Conservation (phyloP, 495 filamentous ascomycete genomes). For the Ascodesmis nigricans region DNA sequence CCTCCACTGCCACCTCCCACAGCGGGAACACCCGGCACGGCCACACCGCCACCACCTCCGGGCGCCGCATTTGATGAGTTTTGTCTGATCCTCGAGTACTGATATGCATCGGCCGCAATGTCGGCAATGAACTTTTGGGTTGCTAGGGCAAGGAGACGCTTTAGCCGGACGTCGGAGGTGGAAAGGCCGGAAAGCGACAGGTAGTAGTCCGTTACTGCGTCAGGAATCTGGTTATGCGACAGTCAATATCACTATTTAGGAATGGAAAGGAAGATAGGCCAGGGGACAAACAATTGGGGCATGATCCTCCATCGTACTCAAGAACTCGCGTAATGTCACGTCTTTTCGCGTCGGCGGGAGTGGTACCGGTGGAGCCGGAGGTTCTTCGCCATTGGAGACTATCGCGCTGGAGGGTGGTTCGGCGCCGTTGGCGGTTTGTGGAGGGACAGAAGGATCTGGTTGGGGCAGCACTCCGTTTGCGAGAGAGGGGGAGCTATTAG, state of each 20-base stretch:
- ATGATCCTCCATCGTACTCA: constrained; percentile 94
- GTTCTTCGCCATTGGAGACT: too few relatives aligned
- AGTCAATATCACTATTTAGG: not conserved
- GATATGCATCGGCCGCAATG: constrained; percentile 90
- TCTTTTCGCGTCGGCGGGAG: constrained; percentile 36
- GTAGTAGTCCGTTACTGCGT: constrained; percentile 95
- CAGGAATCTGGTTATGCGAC: constrained; percentile 49
- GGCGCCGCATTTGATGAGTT: constrained; percentile 69
- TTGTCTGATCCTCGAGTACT: constrained; percentile 82
- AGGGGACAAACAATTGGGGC: constrained; percentile 61
- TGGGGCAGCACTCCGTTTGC: too few relatives aligned
- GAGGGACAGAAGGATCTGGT: too few relatives aligned
- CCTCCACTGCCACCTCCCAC: constrained; percentile 30
- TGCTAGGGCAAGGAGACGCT: constrained; percentile 79
- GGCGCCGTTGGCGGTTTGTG: too few relatives aligned
- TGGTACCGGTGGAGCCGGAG: too few relatives aligned
- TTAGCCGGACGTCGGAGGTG: constrained; percentile 65
- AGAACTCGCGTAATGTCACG: constrained; percentile 68
- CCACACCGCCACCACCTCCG: constrained; percentile 46
- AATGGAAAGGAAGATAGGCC: not conserved
- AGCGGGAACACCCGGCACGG: constrained; percentile 41
- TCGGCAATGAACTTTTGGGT: constrained; percentile 97
- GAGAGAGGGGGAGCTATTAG: too few relatives aligned
- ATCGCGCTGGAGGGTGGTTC: too few relatives aligned
- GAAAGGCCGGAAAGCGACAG: constrained; percentile 85